Percentiles rank a stretch among this genome's conserved stretches.
phyloP scores from a whole-genome alignment of 2,329 filamentous ascomycete genomes.

The Emericellopsis cladophorae region DNA sequence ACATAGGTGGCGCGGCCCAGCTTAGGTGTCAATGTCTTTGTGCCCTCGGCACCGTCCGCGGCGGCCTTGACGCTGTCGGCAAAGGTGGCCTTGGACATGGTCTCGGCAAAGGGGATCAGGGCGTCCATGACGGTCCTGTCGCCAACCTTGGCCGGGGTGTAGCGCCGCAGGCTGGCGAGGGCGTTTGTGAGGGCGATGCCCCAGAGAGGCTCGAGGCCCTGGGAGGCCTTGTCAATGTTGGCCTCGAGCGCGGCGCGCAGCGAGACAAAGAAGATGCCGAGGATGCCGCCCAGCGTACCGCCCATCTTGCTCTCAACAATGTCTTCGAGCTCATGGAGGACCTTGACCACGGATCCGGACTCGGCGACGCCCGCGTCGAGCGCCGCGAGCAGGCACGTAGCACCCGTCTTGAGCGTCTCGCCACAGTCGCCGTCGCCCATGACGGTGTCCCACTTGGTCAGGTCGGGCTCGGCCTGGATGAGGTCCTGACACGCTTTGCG shows the following conservation, averaged over 20 bases:
- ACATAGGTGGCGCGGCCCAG: slow-evolving; percentile 59
- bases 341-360: slow-evolving; percentile 30
- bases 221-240: slow-evolving; percentile 14
- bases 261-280: slow-evolving; percentile 42
- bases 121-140: slow-evolving; percentile 47
- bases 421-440: slow-evolving; percentile 47
- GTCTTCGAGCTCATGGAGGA: slow-evolving; percentile 36
- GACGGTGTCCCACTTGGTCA: slow-evolving; percentile 49
- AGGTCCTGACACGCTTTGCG: slow-evolving; percentile 37
- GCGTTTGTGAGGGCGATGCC: slow-evolving; percentile 26
- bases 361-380: slow-evolving; percentile 25
- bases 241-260: slow-evolving; percentile 27
- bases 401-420: slow-evolving; percentile 44
- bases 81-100: slow-evolving; percentile 34
- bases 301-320: slow-evolving; percentile 45
- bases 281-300: slow-evolving; percentile 35
- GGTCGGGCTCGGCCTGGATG: slow-evolving; percentile 45
- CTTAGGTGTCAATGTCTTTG: slow-evolving; percentile 50
- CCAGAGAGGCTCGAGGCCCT: slow-evolving; percentile 27
- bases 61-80: slow-evolving; percentile 46
- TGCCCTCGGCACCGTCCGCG: slow-evolving; percentile 45
- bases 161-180: slow-evolving; percentile 31
- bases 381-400: slow-evolving; percentile 32
- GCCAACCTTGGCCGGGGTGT: slow-evolving; percentile 41
- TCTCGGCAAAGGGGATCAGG: slow-evolving; percentile 38